Evolutionary conservation across 2,329 filamentous ascomycete genomes (phyloP).

Genomic region (Colletotrichum salicis): DNA sequence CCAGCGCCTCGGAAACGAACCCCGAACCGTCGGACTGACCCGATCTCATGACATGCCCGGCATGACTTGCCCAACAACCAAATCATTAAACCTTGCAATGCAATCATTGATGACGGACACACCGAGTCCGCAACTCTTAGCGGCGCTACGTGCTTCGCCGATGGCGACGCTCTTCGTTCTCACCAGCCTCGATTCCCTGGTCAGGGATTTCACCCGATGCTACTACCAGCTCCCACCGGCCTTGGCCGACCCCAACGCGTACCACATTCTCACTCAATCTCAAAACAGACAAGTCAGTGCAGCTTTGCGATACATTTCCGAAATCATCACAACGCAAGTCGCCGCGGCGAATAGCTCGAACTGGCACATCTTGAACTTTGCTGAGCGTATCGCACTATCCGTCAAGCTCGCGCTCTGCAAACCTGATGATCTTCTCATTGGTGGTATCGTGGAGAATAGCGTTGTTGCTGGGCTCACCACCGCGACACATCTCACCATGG

Average conservation of each 20-base stretch:
- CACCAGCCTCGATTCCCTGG: constrained; percentile 42
- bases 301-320: constrained; percentile 39
- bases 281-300: constrained; percentile 44
- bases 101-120: constrained; percentile 46
- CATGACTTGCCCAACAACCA: constrained; percentile 39
- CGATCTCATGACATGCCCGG: constrained; percentile 29
- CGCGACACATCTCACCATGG: constrained; percentile 43
- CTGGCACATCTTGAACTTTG: constrained; percentile 41
- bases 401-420: constrained; percentile 44
- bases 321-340: constrained; percentile 33
- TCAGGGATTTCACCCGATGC: constrained; percentile 47
- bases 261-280: constrained; percentile 46
- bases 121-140: constrained; percentile 39
- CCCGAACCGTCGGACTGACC: constrained; percentile 27
- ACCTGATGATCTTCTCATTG: constrained; percentile 47
- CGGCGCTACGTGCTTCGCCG: constrained; percentile 40
- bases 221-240: constrained; percentile 48
- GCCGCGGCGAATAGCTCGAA: constrained; percentile 24
- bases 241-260: constrained; percentile 44
- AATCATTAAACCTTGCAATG: constrained; percentile 43
- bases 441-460: constrained; percentile 47
- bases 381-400: constrained; percentile 41
- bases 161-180: constrained; percentile 43
- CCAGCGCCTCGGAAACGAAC: constrained; percentile 38
- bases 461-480: constrained; percentile 45